A percentile compares a stretch with the other conserved stretches of the same genome.
These are phyloP conservation scores for Whalleya microplaca DNA, from an alignment of 2,329 filamentous ascomycete species.

Conservation along the genomic window DNA sequence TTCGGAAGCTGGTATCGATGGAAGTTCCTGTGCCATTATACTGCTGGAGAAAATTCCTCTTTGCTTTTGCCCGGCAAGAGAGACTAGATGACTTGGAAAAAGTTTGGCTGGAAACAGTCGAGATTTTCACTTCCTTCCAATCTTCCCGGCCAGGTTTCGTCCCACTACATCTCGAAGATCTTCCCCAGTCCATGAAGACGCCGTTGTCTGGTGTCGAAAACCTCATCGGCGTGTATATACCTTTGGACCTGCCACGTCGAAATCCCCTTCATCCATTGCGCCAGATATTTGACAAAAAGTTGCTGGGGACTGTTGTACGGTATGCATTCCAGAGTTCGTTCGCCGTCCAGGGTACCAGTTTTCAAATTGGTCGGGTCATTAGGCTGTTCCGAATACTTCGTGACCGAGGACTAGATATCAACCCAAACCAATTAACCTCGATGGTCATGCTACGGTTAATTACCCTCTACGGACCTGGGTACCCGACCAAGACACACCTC, in stretches of 20 bases:
- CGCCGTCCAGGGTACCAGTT: slow-evolving; percentile 26
- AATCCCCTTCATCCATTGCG: slow-evolving; percentile 51
- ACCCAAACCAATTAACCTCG: slow-evolving; percentile 26
- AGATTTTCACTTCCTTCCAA: slow-evolving; percentile 39
- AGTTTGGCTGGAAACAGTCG: slow-evolving; percentile 47
- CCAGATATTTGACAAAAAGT: slow-evolving; percentile 46
- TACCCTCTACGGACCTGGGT: slow-evolving; percentile 38
- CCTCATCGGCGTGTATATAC: slow-evolving; percentile 42
- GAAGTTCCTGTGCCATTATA: slow-evolving; percentile 45
- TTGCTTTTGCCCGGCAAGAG: slow-evolving; percentile 47
- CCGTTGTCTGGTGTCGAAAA: slow-evolving; percentile 39
- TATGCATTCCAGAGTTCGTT: slow-evolving; percentile 50
- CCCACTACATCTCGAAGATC: slow-evolving; percentile 49
- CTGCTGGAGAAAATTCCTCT: slow-evolving; percentile 50
- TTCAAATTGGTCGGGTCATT: slow-evolving; percentile 38
- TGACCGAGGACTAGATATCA: slow-evolving; percentile 37
- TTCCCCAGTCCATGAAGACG: slow-evolving; percentile 39
- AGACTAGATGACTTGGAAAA: slow-evolving; percentile 50
- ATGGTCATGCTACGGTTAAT: slow-evolving; percentile 37
- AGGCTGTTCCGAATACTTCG: slow-evolving; percentile 39
- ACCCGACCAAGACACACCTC: slow-evolving; percentile 22
- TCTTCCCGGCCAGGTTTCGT: slow-evolving; percentile 41
- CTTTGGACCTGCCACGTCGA: slow-evolving; percentile 46
- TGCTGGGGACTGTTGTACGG: slow-evolving; percentile 47
- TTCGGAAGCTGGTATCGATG: slow-evolving; percentile 42